Percentiles rank a stretch among this genome's conserved stretches.
Evolutionary conservation across 768 basidiomycete species (phyloP).

Genomic region (Lentinula boryana): DNA sequence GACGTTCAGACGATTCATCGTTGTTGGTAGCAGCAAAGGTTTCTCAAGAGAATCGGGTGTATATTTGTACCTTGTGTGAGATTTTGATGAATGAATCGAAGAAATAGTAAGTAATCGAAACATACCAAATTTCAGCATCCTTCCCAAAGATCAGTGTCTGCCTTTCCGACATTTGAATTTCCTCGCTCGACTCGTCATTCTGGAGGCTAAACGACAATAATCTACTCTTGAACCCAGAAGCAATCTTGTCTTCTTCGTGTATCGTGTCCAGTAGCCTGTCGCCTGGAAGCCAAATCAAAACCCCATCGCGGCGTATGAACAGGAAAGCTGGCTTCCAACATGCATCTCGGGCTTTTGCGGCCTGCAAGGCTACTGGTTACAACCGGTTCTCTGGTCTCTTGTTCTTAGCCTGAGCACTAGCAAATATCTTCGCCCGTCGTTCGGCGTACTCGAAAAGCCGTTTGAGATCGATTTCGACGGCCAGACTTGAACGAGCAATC

Average conservation of each 20-base stretch:
- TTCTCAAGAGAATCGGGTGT: background rate
- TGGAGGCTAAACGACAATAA: too few species aligned
- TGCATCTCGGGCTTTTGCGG: background rate
- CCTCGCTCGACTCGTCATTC: background rate
- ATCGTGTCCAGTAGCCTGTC: slow-evolving; percentile 1
- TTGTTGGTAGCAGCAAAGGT: background rate
- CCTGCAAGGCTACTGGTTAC: background rate
- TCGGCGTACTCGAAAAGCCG: slow-evolving; percentile 6
- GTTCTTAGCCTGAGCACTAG: background rate
- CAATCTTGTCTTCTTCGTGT: background rate
- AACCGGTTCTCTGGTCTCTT: background rate
- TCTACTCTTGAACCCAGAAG: background rate
- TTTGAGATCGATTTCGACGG: slow-evolving; percentile 4
- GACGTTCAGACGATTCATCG: background rate
- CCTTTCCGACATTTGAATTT: background rate
- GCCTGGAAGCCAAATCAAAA: background rate
- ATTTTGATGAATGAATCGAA: background rate
- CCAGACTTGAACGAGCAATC: background rate
- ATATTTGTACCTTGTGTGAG: slow-evolving; percentile 4
- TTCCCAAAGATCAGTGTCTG: slow-evolving; percentile 4
- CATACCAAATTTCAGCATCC: slow-evolving; percentile 4
- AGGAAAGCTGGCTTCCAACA: background rate
- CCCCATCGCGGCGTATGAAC: slow-evolving; percentile 1
- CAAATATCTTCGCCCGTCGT: slow-evolving; percentile 4
- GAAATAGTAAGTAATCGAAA: background rate